Conservation (phyloP, 208 protist species). For the Trypanosomatidae sp. region DNA sequence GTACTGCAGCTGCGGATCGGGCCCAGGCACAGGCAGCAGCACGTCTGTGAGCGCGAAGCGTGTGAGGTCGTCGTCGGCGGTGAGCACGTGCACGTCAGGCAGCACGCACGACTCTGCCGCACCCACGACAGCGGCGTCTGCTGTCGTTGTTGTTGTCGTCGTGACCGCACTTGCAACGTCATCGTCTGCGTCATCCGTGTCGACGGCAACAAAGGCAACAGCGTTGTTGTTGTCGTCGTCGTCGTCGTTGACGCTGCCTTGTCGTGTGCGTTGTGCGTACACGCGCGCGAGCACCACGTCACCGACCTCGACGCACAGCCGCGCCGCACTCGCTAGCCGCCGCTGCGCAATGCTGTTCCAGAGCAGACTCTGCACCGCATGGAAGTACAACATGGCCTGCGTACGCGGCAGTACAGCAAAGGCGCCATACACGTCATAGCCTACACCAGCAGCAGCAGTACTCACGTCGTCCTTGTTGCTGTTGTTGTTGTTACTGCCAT, state of each 20-base stretch:
- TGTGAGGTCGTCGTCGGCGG: constrained; percentile 31
- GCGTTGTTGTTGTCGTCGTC: neutral
- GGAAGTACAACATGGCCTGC: constrained; percentile 87
- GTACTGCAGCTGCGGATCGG: constrained; percentile 52
- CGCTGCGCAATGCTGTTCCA: constrained; percentile 89
- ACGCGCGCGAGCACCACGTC: constrained; percentile 69
- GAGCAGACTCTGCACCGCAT: constrained; percentile 89
- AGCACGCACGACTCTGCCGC: constrained; percentile 7
- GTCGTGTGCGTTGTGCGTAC: constrained; percentile 6
- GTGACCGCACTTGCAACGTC: neutral
- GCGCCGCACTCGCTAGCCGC: constrained; percentile 30
- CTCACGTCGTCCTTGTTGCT: too few relatives aligned
- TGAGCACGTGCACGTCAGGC: constrained; percentile 37
- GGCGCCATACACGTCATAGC: constrained; percentile 47
- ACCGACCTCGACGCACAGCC: constrained; percentile 33
- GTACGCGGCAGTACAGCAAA: constrained; percentile 73
- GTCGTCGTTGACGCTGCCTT: neutral
- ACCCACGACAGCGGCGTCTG: neutral
- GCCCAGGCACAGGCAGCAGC: constrained; percentile 84
- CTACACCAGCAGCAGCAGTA: too few relatives aligned
- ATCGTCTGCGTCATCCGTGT: neutral
- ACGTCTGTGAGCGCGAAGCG: constrained; percentile 76
- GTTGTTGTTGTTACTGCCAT: constrained; percentile 16
- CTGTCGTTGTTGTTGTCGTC: neutral
- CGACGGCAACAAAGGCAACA: neutral